Base-by-base conservation (phyloP, 2,329 filamentous ascomycete species). In the Ophiostoma sp. region DNA sequence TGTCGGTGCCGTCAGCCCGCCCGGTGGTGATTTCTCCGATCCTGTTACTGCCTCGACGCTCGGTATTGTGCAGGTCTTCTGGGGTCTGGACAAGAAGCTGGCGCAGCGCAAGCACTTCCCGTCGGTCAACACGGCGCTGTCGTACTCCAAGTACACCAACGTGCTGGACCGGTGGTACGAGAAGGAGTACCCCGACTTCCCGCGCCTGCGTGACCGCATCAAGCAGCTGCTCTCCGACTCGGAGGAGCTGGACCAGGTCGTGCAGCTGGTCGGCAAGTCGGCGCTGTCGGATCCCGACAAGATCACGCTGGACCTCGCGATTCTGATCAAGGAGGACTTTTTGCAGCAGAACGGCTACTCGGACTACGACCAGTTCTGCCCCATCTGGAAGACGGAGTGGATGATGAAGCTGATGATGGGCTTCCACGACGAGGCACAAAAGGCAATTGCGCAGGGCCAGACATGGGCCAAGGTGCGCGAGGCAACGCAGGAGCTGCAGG, bases 341-440 rank as follows among this genome's bases (percentile, higher is more conserved):
- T 80, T 99, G 79, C 95, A 99, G 82, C 95, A 99, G 81, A 99
- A 99, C 83, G 95, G 95, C 73, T 99, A 99, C 87, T 95, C 91
- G 75, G 93, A 98, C 81, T 98, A 99, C 79, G 95, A 99, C 79
- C 94, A 98, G 83, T 99, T 96, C 88, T 99, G 95, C 79, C 95
- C 95, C 67, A 87, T 99, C 77, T 99, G 95, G 95, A 99, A 99
- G 90, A 99, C 95, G 0, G 91, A 96, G 80, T 99, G 95, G 90
- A 98, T 99, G 95, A 99, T 99, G 95, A 97, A 96, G 87, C 90
- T 93, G 74, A 98, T 99, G 89, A 92, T 99, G 85, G 92, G 90
- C 71, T 99, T 94, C 87, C 93, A 97, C 79, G 96, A 99, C 77
- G 95, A 99, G 84, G 90, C 93, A 33, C 94, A 98, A 80, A 98